Evolutionary conservation across 2,329 filamentous ascomycete species (phyloP).

Genomic region (Penicillium paneum): DNA sequence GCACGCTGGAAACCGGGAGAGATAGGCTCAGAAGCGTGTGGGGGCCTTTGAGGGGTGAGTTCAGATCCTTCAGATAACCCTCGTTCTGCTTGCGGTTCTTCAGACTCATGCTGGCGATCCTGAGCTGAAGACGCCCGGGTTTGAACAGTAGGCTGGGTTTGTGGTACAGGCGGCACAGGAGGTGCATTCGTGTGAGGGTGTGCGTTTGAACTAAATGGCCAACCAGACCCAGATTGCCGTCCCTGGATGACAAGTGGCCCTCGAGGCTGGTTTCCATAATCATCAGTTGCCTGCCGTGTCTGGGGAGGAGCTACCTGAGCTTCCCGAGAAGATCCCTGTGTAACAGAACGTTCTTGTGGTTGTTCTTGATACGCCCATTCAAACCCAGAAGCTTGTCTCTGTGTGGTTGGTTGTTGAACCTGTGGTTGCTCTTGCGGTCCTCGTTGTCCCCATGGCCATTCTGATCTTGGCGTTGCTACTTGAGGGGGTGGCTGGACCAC

Average conservation of each 20-base stretch:
- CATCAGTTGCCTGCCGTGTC: background rate
- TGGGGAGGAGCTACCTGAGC: background rate
- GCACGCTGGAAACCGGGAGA: constrained; percentile 61
- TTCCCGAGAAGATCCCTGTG: background rate
- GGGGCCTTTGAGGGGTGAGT: constrained; percentile 31
- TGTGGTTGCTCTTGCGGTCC: background rate
- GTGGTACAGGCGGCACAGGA: background rate
- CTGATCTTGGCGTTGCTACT: background rate
- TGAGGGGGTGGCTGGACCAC: background rate
- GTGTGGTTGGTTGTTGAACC: background rate
- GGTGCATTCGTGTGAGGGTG: constrained; percentile 3
- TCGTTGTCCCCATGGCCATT: constrained; percentile 2
- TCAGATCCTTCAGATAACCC: background rate
- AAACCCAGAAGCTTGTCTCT: background rate
- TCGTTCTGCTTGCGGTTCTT: background rate
- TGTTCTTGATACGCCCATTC: constrained; percentile 1
- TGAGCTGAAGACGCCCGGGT: background rate
- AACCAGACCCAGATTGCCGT: constrained; percentile 5
- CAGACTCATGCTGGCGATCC: background rate
- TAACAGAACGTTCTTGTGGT: background rate
- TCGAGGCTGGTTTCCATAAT: background rate
- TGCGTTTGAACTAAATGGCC: constrained; percentile 3
- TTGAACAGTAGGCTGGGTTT: background rate
- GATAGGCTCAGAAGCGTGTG: constrained; percentile 59
- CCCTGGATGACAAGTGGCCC: constrained; percentile 3